Evolutionary conservation across 306 rosid species (phyloP).

Genomic region (Quercus mongolica): DNA sequence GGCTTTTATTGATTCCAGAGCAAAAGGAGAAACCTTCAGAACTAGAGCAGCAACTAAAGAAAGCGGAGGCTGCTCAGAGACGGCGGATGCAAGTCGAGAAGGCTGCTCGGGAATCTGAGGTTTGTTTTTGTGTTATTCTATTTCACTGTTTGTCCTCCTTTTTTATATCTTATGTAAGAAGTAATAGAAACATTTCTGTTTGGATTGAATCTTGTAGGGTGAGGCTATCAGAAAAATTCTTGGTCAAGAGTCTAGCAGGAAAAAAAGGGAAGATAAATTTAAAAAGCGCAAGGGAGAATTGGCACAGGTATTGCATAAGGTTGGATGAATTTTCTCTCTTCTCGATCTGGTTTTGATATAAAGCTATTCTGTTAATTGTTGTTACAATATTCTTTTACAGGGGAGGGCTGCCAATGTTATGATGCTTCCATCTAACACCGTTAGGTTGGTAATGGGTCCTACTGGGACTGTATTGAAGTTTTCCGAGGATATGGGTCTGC

Average conservation of each 20-base stretch:
- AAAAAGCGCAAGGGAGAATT: constrained; percentile 90
- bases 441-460: constrained; percentile 72
- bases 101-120: constrained; percentile 92
- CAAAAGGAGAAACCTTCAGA: constrained; percentile 89
- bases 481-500: constrained; percentile 82
- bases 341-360: neutral
- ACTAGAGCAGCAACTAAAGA: constrained; percentile 79
- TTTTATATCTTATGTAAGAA: constrained; percentile 3
- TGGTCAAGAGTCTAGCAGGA: constrained; percentile 94
- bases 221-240: constrained; percentile 95
- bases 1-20: constrained; percentile 44
- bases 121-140: constrained; percentile 28
- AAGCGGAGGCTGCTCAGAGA: constrained; percentile 94
- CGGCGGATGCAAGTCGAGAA: constrained; percentile 89
- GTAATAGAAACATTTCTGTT: neutral
- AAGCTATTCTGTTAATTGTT: neutral
- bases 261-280: constrained; percentile 83
- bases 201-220: constrained; percentile 48
- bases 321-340: neutral
- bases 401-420: constrained; percentile 81
- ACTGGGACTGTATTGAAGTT: constrained; percentile 68
- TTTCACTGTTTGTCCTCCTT: neutral
- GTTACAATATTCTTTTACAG: constrained; percentile 32
- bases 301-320: constrained; percentile 63
- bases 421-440: constrained; percentile 56